Evolutionary conservation across 2,329 filamentous ascomycete species (phyloP).

Genomic region (Colletotrichum theobromicola): DNA sequence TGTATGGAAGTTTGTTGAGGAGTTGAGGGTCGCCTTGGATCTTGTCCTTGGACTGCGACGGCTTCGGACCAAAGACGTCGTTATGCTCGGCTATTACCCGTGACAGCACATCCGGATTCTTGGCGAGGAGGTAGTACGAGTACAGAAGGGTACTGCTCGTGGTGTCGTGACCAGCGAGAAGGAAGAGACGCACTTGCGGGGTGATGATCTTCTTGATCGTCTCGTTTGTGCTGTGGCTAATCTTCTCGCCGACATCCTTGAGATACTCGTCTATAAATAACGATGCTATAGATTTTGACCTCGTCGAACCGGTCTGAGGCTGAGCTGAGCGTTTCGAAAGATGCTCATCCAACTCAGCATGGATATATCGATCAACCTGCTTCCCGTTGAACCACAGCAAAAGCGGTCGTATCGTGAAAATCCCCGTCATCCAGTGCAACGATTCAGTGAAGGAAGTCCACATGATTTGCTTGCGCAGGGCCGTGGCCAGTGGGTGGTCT

Average conservation of each 20-base stretch:
- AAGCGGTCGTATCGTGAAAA: neutral
- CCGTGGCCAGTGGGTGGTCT: neutral
- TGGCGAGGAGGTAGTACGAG: conserved; percentile 26
- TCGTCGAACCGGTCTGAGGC: neutral
- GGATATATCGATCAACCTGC: neutral
- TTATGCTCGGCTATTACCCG: conserved; percentile 33
- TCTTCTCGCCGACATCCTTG: neutral
- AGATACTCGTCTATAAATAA: conserved; percentile 1
- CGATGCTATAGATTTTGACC: neutral
- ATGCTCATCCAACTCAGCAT: neutral
- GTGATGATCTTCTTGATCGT: conserved; percentile 19
- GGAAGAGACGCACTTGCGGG: conserved; percentile 33
- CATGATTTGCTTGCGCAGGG: neutral
- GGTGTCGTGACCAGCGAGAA: conserved; percentile 38
- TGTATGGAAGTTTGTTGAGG: conserved; percentile 57
- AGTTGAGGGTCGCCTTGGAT: conserved; percentile 47
- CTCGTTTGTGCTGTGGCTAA: neutral
- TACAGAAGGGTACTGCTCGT: conserved; percentile 32
- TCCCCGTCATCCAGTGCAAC: neutral
- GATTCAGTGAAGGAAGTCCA: neutral
- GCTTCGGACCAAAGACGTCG: conserved; percentile 50
- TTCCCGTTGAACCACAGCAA: neutral
- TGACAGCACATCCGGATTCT: conserved; percentile 26
- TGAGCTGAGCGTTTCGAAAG: neutral
- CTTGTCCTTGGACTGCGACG: conserved; percentile 36